A percentile compares a stretch with the other conserved stretches of the same genome.
These are phyloP conservation scores for Eucalyptus pauciflora DNA, from an alignment of 345 rosid genomes.

Conservation along the genomic window DNA sequence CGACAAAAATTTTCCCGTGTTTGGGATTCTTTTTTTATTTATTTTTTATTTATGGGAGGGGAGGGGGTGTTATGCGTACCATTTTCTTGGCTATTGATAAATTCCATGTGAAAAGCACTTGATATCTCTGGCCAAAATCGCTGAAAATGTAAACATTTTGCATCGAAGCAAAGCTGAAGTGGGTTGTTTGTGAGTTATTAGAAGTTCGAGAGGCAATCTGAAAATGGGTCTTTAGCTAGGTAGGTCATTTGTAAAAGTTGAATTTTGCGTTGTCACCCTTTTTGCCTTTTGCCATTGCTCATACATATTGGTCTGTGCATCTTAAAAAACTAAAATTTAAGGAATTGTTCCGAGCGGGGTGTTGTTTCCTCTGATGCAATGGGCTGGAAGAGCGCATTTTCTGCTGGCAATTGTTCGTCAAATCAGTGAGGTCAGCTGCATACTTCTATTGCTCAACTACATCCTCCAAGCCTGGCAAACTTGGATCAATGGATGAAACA, in stretches of 20 bases:
- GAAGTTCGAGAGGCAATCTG: neutral
- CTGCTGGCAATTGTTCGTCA: slow-evolving; percentile 36
- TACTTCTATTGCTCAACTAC: neutral
- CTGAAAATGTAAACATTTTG: neutral
- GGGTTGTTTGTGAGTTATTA: neutral
- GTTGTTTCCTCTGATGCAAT: slow-evolving; percentile 72
- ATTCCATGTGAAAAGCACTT: neutral
- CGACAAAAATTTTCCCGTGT: neutral
- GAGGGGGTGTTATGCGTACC: neutral
- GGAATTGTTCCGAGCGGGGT: slow-evolving; percentile 85
- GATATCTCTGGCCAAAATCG: neutral
- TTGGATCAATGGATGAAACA: neutral
- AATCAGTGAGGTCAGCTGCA: slow-evolving; percentile 34
- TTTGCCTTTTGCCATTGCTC: neutral
- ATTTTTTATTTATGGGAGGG: neutral
- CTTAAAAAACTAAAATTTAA: slow-evolving; percentile 1
- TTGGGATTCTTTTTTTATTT: rapidly evolving
- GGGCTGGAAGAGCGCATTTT: slow-evolving; percentile 76
- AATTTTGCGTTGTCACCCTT: neutral
- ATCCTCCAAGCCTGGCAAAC: neutral
- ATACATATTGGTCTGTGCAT: neutral
- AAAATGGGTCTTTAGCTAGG: neutral
- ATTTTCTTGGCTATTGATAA: neutral
- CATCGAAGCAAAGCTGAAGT: neutral
- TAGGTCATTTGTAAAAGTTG: neutral